Base-by-base conservation (phyloP, 441 rosid species). In the Mallotus repandus region DNA sequence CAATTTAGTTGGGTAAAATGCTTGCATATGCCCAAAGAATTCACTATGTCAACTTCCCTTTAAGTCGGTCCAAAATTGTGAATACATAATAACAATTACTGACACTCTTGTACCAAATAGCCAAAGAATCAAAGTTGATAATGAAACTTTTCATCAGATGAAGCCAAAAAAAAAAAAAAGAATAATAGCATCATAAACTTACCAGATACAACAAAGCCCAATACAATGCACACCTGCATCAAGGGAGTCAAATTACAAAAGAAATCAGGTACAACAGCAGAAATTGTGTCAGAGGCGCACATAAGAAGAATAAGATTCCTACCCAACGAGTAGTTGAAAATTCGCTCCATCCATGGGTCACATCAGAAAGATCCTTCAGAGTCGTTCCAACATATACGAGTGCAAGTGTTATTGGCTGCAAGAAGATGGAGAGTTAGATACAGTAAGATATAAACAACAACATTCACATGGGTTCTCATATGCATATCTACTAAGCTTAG, bases 381-480 rank as follows among this genome's bases (percentile, higher is more conserved):
- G 96, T 94, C 72, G 99, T 94, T 79, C 99, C 99, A 71, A 80
- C 85, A 76, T 96, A 94, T 45, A 91, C 98, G 68, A 96, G 80
- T n/a, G 88, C 96, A 76, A 94, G 86, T 21, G 98, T 96, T 84
- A 90, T 92, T 43, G 98, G 99, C 99, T 96, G 92, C 53, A 81
- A 66, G 69, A 86, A 50, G 72, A 68, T 61, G 70, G 32, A 14
- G 49, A 0, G 14, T 73, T 29, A 62, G 72, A 74, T 49, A 22
- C 11, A 43, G 46, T 16, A 4, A 71, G 8, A 72, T 25, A 46
- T 45, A 58, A 45, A 48, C 19, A 38, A 62, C 43, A 10, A 68
- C 10, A 41, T 48, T 52, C 68, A 7, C 21, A 63, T 1, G 32
- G 3, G 7, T 59, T 70, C 32, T 29, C 45, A 1, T 9, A 60